Evolutionary conservation across 2,329 filamentous ascomycete species (phyloP).

Genomic region (Fusarium sp.): DNA sequence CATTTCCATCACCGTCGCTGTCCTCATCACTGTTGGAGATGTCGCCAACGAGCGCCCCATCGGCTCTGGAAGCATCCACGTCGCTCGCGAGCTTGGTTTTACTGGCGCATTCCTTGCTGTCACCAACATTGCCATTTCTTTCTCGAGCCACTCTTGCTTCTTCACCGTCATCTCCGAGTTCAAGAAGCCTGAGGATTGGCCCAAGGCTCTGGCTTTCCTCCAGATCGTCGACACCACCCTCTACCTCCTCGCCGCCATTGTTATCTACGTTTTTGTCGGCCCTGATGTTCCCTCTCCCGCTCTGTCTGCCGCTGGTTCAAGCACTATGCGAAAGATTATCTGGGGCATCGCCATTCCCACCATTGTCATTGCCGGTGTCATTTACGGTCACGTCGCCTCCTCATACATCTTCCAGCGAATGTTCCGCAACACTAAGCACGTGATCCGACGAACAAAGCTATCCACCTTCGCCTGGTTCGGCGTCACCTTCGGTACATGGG

Average conservation of each 20-base stretch:
- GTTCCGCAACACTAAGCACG: conserved; percentile 72
- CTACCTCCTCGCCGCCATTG: conserved; percentile 75
- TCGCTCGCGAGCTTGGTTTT: conserved; percentile 60
- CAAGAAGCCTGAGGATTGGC: conserved; percentile 65
- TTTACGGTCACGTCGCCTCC: conserved; percentile 76
- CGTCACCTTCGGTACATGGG: conserved; percentile 70
- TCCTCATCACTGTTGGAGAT: conserved; percentile 75
- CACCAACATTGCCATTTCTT: conserved; percentile 77
- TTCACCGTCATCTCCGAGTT: conserved; percentile 78
- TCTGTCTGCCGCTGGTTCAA: conserved; percentile 70
- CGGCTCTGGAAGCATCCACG: conserved; percentile 53
- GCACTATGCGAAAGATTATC: conserved; percentile 72
- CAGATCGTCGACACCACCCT: conserved; percentile 72
- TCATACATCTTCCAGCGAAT: conserved; percentile 77
- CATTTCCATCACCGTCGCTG: conserved; percentile 72
- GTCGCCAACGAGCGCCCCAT: conserved; percentile 66
- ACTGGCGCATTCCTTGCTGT: conserved; percentile 70
- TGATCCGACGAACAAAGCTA: conserved; percentile 64
- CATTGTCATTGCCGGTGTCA: conserved; percentile 79
- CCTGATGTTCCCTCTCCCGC: conserved; percentile 75
- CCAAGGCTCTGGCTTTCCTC: conserved; percentile 64
- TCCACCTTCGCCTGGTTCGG: conserved; percentile 71
- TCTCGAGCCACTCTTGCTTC: conserved; percentile 77
- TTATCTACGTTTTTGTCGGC: conserved; percentile 79
- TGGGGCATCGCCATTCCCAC: conserved; percentile 76